A percentile compares a stretch with the other conserved stretches of the same genome.
Evolutionary conservation across 495 filamentous ascomycete genomes (phyloP).

Genomic region (Daldinia childiae): DNA sequence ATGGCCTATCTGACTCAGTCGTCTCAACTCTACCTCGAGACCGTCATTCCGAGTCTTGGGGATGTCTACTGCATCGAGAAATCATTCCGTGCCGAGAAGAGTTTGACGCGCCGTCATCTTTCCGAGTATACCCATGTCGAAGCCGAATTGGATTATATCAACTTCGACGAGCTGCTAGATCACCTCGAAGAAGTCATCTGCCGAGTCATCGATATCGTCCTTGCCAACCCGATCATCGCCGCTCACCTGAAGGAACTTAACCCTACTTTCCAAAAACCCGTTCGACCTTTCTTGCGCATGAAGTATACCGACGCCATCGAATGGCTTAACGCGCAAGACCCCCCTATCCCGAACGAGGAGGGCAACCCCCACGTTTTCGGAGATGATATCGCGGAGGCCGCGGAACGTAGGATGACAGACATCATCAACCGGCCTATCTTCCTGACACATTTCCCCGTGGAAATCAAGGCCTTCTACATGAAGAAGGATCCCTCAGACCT

Average conservation of each 20-base stretch:
- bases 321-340: slow-evolving; percentile 86
- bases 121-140: slow-evolving; percentile 98
- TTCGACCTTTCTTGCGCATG: slow-evolving; percentile 94
- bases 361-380: slow-evolving; percentile 89
- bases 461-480: slow-evolving; percentile 99
- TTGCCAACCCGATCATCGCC: slow-evolving; percentile 75
- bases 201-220: slow-evolving; percentile 78
- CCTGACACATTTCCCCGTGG: slow-evolving; percentile 94
- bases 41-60: slow-evolving; percentile 86
- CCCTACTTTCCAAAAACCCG: slow-evolving; percentile 82
- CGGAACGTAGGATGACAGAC: slow-evolving; percentile 96
- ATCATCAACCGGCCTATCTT: slow-evolving; percentile 95
- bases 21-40: slow-evolving; percentile 97
- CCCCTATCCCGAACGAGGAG: slow-evolving; percentile 87
- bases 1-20: slow-evolving; percentile 96
- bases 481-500: slow-evolving; percentile 83
- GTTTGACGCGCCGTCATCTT: slow-evolving; percentile 90
- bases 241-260: slow-evolving; percentile 83
- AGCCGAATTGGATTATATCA: slow-evolving; percentile 95
- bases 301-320: slow-evolving; percentile 92
- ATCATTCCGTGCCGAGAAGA: slow-evolving; percentile 98
- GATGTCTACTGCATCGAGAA: slow-evolving; percentile 98
- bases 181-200: slow-evolving; percentile 92
- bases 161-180: slow-evolving; percentile 88
- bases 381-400: slow-evolving; percentile 98